Evolutionary conservation across 2,329 filamentous ascomycete species (phyloP).

Genomic region (Penicillium sp.): DNA sequence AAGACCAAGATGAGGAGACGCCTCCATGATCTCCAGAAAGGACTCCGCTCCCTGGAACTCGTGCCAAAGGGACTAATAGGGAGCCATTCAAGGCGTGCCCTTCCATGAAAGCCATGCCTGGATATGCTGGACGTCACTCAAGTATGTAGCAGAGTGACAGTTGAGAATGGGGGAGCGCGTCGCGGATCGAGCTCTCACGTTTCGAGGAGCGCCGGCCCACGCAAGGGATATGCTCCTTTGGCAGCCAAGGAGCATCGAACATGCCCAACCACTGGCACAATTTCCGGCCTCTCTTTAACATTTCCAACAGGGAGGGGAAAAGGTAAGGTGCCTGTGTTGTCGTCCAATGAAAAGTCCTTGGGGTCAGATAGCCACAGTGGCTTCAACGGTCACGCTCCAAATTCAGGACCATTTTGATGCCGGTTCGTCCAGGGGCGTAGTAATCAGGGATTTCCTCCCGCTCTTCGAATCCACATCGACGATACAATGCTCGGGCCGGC

Average conservation of each 20-base stretch:
- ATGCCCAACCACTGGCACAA: slow-evolving; percentile 20
- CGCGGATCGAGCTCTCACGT: slow-evolving; percentile 26
- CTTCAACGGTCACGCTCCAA: slow-evolving; percentile 28
- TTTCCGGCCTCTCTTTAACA: slow-evolving; percentile 18
- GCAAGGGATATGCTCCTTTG: slow-evolving; percentile 31
- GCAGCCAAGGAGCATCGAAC: slow-evolving; percentile 19
- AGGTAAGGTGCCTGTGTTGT: slow-evolving; percentile 12
- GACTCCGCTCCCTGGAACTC: slow-evolving; percentile 20
- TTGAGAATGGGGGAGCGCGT: slow-evolving; percentile 23
- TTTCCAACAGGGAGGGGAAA: slow-evolving; percentile 16
- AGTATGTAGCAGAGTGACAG: slow-evolving; percentile 32
- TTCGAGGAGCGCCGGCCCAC: slow-evolving; percentile 25
- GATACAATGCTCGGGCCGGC: slow-evolving; percentile 44
- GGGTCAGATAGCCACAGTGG: slow-evolving; percentile 21
- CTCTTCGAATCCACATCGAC: slow-evolving; percentile 43
- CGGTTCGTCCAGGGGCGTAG: slow-evolving; percentile 47
- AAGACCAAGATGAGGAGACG: slow-evolving; percentile 17
- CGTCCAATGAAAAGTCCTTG: slow-evolving; percentile 6
- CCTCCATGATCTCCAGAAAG: slow-evolving; percentile 20
- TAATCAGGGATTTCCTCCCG: slow-evolving; percentile 45
- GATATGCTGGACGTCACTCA: slow-evolving; percentile 37
- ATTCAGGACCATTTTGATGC: slow-evolving; percentile 41
- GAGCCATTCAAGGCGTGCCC: slow-evolving; percentile 31
- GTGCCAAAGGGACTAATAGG: slow-evolving; percentile 30
- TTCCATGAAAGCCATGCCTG: slow-evolving; percentile 36